Evolutionary conservation across 371 early-diverging fungal species (phyloP), one percentile per base, ranked within the genome.

Genomic region (Mucor irregularis): DNA sequence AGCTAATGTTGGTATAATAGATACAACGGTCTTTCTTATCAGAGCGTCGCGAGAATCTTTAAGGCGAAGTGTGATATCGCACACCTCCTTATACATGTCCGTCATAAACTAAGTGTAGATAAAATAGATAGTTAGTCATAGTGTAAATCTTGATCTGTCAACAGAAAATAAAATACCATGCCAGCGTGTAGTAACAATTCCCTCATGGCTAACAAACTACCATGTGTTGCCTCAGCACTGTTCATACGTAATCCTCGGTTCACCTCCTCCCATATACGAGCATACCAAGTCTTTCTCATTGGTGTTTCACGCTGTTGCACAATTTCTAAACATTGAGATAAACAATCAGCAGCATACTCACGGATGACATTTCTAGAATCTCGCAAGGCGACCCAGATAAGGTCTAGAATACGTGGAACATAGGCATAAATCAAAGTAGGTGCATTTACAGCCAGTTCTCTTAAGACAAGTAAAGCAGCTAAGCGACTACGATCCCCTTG

Each of bases 381-480:
- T 21, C 92, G 74, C 50, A 97, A 70, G 5, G 92, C 93, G 10
- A 87, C 74, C 95, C 96, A 94, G 17, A 97, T 85, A 30, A 89
- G 68, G 5, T 95, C 93, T 14, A 98, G 74, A 31, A 96, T 92
- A 44, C 92, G 89, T 11, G 85, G 79, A 3, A 95, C 88, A 64
- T 90, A 91, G 3, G 87, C 81, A 66, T 92, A 94, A 26, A 97
- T 86, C 21, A 94, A 67, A 16, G 93, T 91, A 21, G 95, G 93
- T 2, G 94, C 90, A 53, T 88, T 92, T 29, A 80, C 68, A 11
- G 92, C 90, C 14, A 96, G 74, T 58, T 92, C 94, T 17, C 87
- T 83, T 6, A 98, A 68, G 2, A 98, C 85, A 5, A 93, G 72
- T 6, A 96, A 92, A 35, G 97, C 93, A 3, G 96, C 93, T 65